Evolutionary conservation across 495 filamentous ascomycete genomes (phyloP), one percentile per base, ranked within the genome.

Genomic region (Glonium stellatum): DNA sequence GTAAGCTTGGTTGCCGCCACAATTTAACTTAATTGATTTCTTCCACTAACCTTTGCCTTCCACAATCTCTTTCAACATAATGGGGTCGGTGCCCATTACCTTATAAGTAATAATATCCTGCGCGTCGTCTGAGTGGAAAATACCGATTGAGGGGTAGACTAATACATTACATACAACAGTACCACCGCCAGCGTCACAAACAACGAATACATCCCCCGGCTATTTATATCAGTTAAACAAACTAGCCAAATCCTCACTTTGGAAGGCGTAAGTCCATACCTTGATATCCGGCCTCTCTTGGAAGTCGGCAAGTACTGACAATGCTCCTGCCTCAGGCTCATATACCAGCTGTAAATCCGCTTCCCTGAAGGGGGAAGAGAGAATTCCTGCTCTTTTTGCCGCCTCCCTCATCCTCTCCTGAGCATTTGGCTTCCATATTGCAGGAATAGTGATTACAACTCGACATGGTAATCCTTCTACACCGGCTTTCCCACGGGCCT

Each of bases 141-240:
- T n/a, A n/a, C 10, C 11, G 19, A 21, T 25, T 4, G 18, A 27
- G 15, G 34, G 44, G 2, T 8, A 36, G 25, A 11, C 25, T 31
- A 34, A 12, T 36, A 18, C 6, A 41, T 22, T 44, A 42, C 61
- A 27, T 55, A 64, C 61, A 6, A 66, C 61, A 9, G 64, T 66
- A 1, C 64, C 64, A n/a, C 64, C 64, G 12, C 64, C 64, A 22
- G 51, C 51, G 27, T 66, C 64, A 31, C 64, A 66, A 13, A 66
- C 51, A 1, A 58, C 42, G 46, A 55, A 57, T 8, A 49, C 44
- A 10, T 66, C 64, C 1, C 55, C 42, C 15, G 19, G 27, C 27
- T 31, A 31, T 31, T 31, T 6, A 31, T 6, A 6, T 31, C 6
- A 31, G 27, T 31, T 31, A n/a, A n/a, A n/a, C n/a, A n/a, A n/a